phyloP scores from a whole-genome alignment of 2,329 filamentous ascomycete species.

The Lecanicillium sp. region DNA sequence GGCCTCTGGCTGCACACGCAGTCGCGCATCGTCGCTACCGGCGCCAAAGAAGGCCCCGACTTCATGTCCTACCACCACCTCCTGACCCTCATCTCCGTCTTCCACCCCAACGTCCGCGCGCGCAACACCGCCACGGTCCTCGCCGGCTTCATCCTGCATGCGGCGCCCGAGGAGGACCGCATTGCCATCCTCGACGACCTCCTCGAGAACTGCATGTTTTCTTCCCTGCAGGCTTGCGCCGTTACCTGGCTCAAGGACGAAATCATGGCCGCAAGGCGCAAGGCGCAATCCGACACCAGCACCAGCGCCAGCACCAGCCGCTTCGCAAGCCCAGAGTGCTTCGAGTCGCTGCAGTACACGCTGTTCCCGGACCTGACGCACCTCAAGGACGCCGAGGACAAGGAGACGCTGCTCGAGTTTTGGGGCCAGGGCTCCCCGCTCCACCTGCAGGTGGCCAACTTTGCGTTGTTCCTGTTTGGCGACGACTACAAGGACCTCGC shows the following conservation, averaged over 20 bases:
- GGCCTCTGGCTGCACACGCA: slow-evolving; percentile 51
- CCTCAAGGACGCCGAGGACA: slow-evolving; percentile 31
- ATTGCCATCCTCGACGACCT: slow-evolving; percentile 57
- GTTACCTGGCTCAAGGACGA: slow-evolving; percentile 59
- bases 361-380: slow-evolving; percentile 51
- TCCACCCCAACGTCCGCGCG: slow-evolving; percentile 46
- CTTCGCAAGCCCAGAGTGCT: slow-evolving; percentile 46
- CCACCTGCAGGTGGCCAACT: slow-evolving; percentile 53
- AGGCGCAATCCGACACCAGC: too few species aligned
- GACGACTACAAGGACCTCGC: slow-evolving; percentile 38
- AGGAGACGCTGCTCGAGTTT: slow-evolving; percentile 40
- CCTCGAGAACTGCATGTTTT: slow-evolving; percentile 57
- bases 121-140: slow-evolving; percentile 47
- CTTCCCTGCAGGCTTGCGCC: slow-evolving; percentile 54
- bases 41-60: slow-evolving; percentile 26
- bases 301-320: slow-evolving; percentile 21
- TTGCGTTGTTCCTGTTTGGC: slow-evolving; percentile 49
- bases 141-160: slow-evolving; percentile 47
- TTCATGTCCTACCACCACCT: slow-evolving; percentile 56
- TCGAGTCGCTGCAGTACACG: slow-evolving; percentile 53
- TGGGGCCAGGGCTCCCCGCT: slow-evolving; percentile 45
- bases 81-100: slow-evolving; percentile 48
- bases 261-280: slow-evolving; percentile 40
- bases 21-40: slow-evolving; percentile 30
- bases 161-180: slow-evolving; percentile 50